Conservation (phyloP, 495 filamentous ascomycete genomes). For the Gamarada debralockiae region DNA sequence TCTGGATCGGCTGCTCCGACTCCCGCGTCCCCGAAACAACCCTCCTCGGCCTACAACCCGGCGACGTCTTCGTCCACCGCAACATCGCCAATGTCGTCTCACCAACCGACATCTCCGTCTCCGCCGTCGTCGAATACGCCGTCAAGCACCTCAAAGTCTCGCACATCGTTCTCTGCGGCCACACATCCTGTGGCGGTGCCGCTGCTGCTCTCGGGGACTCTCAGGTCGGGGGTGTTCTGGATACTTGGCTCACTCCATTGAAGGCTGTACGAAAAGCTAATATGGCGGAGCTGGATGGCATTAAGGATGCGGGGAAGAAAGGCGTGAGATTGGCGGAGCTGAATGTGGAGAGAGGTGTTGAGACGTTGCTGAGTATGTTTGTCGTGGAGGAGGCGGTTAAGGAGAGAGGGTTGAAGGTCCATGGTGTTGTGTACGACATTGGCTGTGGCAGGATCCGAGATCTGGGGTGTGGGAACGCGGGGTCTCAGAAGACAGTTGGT, state of each 20-base stretch:
- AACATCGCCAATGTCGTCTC: conserved; percentile 91
- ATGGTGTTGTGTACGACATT: conserved; percentile 69
- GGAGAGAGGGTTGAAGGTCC: conserved; percentile 67
- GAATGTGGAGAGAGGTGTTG: conserved; percentile 65
- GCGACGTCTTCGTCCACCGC: conserved; percentile 90
- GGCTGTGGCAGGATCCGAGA: conserved; percentile 55
- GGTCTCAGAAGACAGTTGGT: neutral
- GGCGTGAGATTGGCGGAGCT: conserved; percentile 58
- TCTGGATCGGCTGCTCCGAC: conserved; percentile 94
- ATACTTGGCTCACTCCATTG: conserved; percentile 77
- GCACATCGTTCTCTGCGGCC: conserved; percentile 82
- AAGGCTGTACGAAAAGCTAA: conserved; percentile 55
- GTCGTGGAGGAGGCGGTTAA: conserved; percentile 60
- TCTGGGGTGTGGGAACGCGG: conserved; percentile 40
- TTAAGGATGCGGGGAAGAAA: conserved; percentile 44
- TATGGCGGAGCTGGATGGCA: conserved; percentile 46
- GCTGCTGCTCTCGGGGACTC: conserved; percentile 62
- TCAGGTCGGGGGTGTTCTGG: conserved; percentile 69
- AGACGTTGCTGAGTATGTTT: conserved; percentile 56
- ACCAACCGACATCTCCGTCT: conserved; percentile 69
- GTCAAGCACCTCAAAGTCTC: conserved; percentile 71
- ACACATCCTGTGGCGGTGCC: conserved; percentile 78
- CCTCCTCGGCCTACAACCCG: conserved; percentile 73
- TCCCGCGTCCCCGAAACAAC: conserved; percentile 86
- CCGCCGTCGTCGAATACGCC: conserved; percentile 80